A percentile compares a stretch with the other conserved stretches of the same genome.
Conservation (phyloP, 306 rosid species). For the Medicago truncatula region MtrunA17r5.0-ANR NC_053046.1:2915501-2916000, state of each 20-base stretch:
- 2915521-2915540: neutral
- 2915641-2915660: neutral
- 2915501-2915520: neutral
- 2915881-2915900: neutral
- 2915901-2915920: neutral
- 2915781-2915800: neutral
- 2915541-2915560: too few species aligned
- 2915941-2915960: constrained; percentile 29
- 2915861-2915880: neutral
- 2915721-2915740: constrained; percentile 54
- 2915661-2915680: constrained; percentile 42
- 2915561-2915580: too few species aligned
- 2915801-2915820: neutral
- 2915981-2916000: constrained; percentile 53
- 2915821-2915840: neutral
- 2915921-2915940: neutral
- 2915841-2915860: neutral
- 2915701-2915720: constrained; percentile 54
- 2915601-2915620: too few species aligned
- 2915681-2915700: constrained; percentile 40
- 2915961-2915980: constrained; percentile 58
- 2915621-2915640: neutral
- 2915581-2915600: too few species aligned
- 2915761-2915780: neutral
- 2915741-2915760: constrained; percentile 13